Conservation (phyloP, 139 green algal species). For the Astrephomene gubernaculifera region DNA sequence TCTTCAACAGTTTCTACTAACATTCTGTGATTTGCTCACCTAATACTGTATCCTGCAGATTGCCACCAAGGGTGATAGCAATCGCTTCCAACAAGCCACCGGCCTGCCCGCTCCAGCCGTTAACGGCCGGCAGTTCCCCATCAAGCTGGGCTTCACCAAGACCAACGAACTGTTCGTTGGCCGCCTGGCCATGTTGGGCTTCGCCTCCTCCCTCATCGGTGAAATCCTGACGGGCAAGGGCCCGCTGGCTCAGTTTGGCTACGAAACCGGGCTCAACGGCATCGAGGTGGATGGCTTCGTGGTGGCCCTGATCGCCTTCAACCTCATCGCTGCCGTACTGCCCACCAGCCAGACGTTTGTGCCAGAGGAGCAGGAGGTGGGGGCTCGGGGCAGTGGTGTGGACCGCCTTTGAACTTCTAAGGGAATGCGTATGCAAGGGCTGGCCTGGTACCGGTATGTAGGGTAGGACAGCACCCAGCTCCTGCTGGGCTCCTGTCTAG, state of each 20-base stretch:
- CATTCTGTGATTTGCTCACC: not conserved
- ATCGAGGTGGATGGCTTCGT: constrained; percentile 71
- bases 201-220: constrained; percentile 69
- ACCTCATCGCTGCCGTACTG: constrained; percentile 68
- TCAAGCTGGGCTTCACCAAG: constrained; percentile 51
- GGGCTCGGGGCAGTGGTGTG: not conserved
- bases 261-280: constrained; percentile 65
- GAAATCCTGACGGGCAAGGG: constrained; percentile 77
- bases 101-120: not conserved
- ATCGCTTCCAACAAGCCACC: constrained; percentile 31
- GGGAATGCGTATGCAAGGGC: no score
- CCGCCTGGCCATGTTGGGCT: constrained; percentile 83
- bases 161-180: constrained; percentile 87
- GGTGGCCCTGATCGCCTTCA: constrained; percentile 75
- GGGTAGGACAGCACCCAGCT: no score
- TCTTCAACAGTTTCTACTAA: not conserved
- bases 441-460: no score
- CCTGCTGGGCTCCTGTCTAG: no score
- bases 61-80: not conserved
- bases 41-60: not conserved
- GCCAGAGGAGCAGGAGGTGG: constrained; percentile 53
- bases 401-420: no score
- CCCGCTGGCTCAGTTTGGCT: constrained; percentile 78
- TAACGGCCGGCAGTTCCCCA: constrained; percentile 29
- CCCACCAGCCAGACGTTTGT: constrained; percentile 67